Percentiles rank a stretch among this genome's conserved stretches.
Conservation (phyloP, 2,329 filamentous ascomycete species). For the Talaromyces sp. region DNA sequence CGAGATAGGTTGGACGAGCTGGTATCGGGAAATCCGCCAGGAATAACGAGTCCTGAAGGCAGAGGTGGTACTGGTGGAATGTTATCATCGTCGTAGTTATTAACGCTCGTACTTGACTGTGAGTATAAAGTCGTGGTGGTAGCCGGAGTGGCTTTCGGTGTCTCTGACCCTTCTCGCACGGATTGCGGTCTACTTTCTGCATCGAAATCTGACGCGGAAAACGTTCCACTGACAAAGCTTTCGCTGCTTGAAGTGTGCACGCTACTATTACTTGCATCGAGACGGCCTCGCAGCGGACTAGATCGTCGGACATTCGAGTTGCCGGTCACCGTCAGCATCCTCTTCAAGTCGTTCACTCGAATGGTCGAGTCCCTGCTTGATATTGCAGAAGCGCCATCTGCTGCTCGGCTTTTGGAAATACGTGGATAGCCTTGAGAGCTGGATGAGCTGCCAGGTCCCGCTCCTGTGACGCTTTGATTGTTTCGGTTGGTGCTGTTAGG, state of each 20-base stretch:
- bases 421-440: constrained; percentile 32
- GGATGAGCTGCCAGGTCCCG: constrained; percentile 22
- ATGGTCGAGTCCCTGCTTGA: constrained; percentile 45
- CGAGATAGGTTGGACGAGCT: constrained; percentile 20
- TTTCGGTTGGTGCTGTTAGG: constrained; percentile 23
- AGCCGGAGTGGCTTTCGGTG: constrained; percentile 28
- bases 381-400: constrained; percentile 31
- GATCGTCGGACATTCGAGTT: constrained; percentile 34
- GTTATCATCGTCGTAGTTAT: constrained; percentile 25
- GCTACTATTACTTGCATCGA: constrained; percentile 31
- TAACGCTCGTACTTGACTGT: constrained; percentile 20
- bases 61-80: constrained; percentile 48
- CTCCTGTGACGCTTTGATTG: constrained; percentile 22
- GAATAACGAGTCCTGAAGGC: constrained; percentile 39
- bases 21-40: constrained; percentile 43
- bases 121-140: constrained; percentile 13
- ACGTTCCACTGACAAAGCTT: constrained; percentile 43
- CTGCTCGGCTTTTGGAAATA: constrained; percentile 36
- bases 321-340: constrained; percentile 44
- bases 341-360: constrained; percentile 47
- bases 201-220: constrained; percentile 36
- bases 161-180: constrained; percentile 30
- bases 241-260: constrained; percentile 42
- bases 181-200: constrained; percentile 30
- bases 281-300: constrained; percentile 43